phyloP scores from a whole-genome alignment of 2,329 filamentous ascomycete genomes.

The Acrocalymma vagum region DNA sequence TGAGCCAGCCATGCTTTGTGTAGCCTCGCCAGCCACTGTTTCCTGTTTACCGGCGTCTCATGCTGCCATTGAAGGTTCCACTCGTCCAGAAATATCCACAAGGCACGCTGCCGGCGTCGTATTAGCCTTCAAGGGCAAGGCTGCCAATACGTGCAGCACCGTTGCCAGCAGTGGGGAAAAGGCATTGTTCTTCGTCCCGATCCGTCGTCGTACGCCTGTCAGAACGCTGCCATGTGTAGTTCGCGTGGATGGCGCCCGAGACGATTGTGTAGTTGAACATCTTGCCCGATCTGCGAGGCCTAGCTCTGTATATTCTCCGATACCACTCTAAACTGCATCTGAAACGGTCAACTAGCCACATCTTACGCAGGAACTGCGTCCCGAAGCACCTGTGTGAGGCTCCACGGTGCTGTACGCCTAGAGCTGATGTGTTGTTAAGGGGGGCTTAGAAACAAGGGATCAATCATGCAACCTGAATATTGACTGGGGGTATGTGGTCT shows the following conservation, averaged over 20 bases:
- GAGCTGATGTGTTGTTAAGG: constrained; percentile 14
- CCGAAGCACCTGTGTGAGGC: constrained; percentile 28
- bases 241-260: constrained; percentile 31
- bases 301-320: constrained; percentile 9
- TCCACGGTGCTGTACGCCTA: constrained; percentile 16
- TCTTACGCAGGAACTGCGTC: constrained; percentile 36
- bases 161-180: constrained; percentile 26
- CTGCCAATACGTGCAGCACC: constrained; percentile 15
- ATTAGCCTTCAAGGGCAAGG: neutral
- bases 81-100: constrained; percentile 7
- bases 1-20: constrained; percentile 24
- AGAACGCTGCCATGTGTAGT: constrained; percentile 40
- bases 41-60: neutral
- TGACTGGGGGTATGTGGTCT: constrained; percentile 7
- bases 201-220: constrained; percentile 42
- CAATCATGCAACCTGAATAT: neutral
- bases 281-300: constrained; percentile 15
- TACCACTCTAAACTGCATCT: neutral
- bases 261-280: constrained; percentile 27
- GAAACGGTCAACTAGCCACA: constrained; percentile 11
- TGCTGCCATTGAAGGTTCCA: neutral
- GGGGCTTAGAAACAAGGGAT: constrained; percentile 5
- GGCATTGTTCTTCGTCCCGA: constrained; percentile 29
- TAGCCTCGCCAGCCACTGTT: constrained; percentile 17
- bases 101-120: neutral